Evolutionary conservation across 306 rosid species (phyloP), one percentile per base, ranked within the genome.

Genomic region (Trifolium subterraneum): DNA sequence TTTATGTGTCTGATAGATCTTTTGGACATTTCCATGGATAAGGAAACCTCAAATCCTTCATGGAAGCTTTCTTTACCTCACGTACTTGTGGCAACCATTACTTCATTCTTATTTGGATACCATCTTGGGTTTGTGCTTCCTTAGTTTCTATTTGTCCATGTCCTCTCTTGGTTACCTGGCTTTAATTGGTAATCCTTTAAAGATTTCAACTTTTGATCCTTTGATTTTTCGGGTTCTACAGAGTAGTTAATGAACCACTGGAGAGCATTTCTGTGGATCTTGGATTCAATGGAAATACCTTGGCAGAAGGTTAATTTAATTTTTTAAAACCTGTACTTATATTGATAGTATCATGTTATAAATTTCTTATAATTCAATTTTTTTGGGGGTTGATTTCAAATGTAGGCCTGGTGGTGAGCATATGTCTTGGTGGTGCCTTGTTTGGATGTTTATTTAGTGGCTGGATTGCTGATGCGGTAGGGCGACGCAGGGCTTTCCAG

Each of bases 161-260:
- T 42, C 70, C 33, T 59, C 64, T 51, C 22, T 68, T 68, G 66
- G 70, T 72, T 72, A 70, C 9, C 58, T 10, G 58, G 47, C 56
- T 63, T 69, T 72, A 25, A 20, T 74, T 73, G 61, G 18, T 58
- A 62, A 67, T 77, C 45, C 51, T 44, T 23, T 48, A 8, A 56
- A 45, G 41, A 64, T 23, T 64, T 73, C 55, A 64, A 35, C 10
- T 35, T 31, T 71, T 42, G 36, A 76, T 69, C 59, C 51, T 61
- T 64, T 64, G 69, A n/a, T 31, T 71, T 76, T 78, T 77, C 79
- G 64, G 4, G 59, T 66, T 68, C 61, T 78, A 38, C 89, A 94
- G 98, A 54, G 97, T 94, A 62, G 97, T 91, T 68, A 94, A 94
- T 79, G 98, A 94, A 86, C 98, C 98, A 18, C 93, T 94, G 36